Conservation (phyloP, 495 filamentous ascomycete species). For the Penicillium cinerascens region DNA sequence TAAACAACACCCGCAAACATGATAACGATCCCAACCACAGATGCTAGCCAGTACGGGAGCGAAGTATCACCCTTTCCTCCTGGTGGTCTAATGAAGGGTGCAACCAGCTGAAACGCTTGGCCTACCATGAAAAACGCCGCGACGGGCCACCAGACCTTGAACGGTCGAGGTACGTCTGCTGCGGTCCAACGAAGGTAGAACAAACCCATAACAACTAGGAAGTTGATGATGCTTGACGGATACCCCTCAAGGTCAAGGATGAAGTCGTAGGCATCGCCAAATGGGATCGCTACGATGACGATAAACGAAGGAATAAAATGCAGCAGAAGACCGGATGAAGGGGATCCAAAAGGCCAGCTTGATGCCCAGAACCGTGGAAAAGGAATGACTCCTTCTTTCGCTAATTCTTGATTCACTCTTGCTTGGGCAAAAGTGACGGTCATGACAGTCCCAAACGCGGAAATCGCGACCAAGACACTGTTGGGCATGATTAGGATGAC, state of each 20-base stretch:
- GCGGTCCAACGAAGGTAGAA: slow-evolving; percentile 56
- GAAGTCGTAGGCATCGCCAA: slow-evolving; percentile 62
- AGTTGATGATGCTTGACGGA: slow-evolving; percentile 54
- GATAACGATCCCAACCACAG: slow-evolving; percentile 34
- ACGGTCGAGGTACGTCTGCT: slow-evolving; percentile 56
- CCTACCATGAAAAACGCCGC: slow-evolving; percentile 34
- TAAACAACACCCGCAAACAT: slow-evolving; percentile 27
- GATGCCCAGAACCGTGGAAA: slow-evolving; percentile 58
- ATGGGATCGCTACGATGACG: slow-evolving; percentile 59
- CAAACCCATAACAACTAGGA: slow-evolving; percentile 56
- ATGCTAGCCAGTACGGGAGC: slow-evolving; percentile 37
- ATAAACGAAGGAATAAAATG: slow-evolving; percentile 62
- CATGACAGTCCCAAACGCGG: slow-evolving; percentile 67
- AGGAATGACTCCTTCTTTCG: slow-evolving; percentile 63
- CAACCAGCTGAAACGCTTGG: slow-evolving; percentile 35
- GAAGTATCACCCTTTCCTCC: slow-evolving; percentile 34
- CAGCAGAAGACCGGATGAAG: slow-evolving; percentile 56
- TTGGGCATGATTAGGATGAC: slow-evolving; percentile 14
- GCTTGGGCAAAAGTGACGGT: slow-evolving; percentile 65
- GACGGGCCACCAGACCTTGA: slow-evolving; percentile 54
- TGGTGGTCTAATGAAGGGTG: slow-evolving; percentile 37
- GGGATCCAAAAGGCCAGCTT: slow-evolving; percentile 61
- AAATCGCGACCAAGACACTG: slow-evolving; percentile 54
- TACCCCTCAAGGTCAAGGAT: slow-evolving; percentile 68
- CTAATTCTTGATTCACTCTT: slow-evolving; percentile 61